Percentiles rank a stretch among this genome's conserved stretches.
Evolutionary conservation across 2,329 filamentous ascomycete species (phyloP).

Genomic region (Emergomyces orientalis): DNA sequence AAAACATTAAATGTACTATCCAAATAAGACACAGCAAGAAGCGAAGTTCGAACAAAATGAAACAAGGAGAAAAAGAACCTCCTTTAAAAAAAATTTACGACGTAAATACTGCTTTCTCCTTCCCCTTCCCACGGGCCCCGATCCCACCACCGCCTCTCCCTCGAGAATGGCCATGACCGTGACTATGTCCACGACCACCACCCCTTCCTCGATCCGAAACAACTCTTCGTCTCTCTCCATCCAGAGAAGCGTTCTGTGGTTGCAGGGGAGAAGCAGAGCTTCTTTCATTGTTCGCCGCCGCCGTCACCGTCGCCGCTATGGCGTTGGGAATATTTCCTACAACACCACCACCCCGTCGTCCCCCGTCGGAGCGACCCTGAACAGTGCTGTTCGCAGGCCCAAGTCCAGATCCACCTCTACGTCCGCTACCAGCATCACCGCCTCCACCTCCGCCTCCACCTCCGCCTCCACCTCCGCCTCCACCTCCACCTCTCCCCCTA

Average conservation of each 20-base stretch:
- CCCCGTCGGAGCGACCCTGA: neutral
- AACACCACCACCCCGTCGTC: neutral
- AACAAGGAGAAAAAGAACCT: neutral
- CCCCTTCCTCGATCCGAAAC: slow-evolving; percentile 4
- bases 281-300: neutral
- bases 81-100: neutral
- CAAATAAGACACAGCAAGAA: neutral
- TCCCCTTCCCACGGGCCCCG: slow-evolving; percentile 9
- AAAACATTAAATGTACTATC: neutral
- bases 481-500: slow-evolving; percentile 14
- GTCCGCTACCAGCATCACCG: neutral
- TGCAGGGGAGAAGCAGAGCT: neutral
- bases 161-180: neutral
- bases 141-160: slow-evolving; percentile 1
- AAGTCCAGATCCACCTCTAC: neutral
- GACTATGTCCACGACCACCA: slow-evolving; percentile 1
- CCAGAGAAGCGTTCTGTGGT: neutral
- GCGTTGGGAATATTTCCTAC: neutral
- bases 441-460: slow-evolving; percentile 3
- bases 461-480: slow-evolving; percentile 12
- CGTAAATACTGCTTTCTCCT: slow-evolving; percentile 6
- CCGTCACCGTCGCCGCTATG: neutral
- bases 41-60: neutral
- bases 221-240: neutral
- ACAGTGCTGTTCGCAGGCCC: neutral